These are phyloP conservation scores for Acanthamoeba quina DNA, from an alignment of 208 protist genomes.

Conservation along the genomic window DNA sequence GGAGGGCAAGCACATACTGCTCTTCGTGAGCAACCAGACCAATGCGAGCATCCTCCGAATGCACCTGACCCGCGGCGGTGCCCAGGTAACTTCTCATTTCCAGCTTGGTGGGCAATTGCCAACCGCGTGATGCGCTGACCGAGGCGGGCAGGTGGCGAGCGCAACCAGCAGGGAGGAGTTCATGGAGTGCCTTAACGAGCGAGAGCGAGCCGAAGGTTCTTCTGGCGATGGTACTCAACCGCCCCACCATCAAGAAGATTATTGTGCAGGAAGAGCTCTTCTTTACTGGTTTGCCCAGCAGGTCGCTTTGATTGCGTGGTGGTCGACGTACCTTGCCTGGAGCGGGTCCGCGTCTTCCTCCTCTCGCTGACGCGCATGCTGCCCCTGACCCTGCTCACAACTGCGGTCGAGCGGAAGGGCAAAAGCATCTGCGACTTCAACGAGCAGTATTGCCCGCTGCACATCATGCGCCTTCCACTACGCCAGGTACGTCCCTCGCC, in stretches of 20 bases:
- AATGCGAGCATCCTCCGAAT: neutral
- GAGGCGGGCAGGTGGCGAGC: neutral
- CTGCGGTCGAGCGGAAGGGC: neutral
- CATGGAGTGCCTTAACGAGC: neutral
- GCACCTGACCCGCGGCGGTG: neutral
- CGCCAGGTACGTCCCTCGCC: neutral
- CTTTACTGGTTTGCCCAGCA: neutral
- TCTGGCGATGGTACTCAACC: neutral
- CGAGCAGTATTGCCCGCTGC: slow-evolving; percentile 13
- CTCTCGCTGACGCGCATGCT: neutral
- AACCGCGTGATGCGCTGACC: neutral
- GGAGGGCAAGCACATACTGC: neutral
- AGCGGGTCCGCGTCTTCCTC: neutral
- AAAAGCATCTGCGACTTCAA: neutral
- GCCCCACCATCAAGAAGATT: neutral
- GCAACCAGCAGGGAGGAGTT: neutral
- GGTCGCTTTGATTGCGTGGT: neutral
- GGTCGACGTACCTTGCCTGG: neutral
- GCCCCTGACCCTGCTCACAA: neutral
- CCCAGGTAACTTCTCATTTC: neutral
- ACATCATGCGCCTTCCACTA: slow-evolving; percentile 33
- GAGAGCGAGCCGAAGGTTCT: neutral
- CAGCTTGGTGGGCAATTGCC: neutral
- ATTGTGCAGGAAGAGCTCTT: too few relatives aligned
- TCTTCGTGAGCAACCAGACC: slow-evolving; percentile 2